These are phyloP conservation scores for Lactifluus pinguis DNA, from an alignment of 768 basidiomycete genomes.

Conservation along the genomic window DNA sequence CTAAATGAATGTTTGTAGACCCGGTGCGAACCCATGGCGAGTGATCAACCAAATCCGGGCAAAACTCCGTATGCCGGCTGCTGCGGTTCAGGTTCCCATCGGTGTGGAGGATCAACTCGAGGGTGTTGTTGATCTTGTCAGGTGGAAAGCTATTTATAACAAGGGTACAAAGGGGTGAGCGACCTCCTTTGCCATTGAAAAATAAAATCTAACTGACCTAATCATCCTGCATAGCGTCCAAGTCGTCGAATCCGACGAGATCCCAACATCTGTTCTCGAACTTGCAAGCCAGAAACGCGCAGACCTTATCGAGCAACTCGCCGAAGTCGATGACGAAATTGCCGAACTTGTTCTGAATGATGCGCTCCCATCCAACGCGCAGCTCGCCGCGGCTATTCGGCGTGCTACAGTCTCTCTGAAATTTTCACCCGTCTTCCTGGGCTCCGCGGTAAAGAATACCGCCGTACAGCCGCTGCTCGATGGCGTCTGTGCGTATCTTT, in stretches of 20 bases:
- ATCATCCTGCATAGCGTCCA: slow-evolving; percentile 41
- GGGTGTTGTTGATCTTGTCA: slow-evolving; percentile 90
- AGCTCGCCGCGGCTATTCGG: slow-evolving; percentile 79
- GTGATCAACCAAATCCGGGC: slow-evolving; percentile 86
- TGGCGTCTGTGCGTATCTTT: slow-evolving; percentile 92
- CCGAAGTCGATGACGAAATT: slow-evolving; percentile 94
- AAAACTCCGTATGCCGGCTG: slow-evolving; percentile 87
- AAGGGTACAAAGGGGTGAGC: slow-evolving; percentile 88
- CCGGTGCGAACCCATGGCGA: slow-evolving; percentile 95
- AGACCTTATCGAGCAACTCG: slow-evolving; percentile 90
- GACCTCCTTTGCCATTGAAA: not conserved
- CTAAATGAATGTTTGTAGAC: slow-evolving; percentile 35
- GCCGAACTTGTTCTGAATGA: slow-evolving; percentile 88
- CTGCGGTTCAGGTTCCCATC: slow-evolving; percentile 94
- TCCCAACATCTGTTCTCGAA: slow-evolving; percentile 65
- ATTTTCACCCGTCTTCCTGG: slow-evolving; percentile 95
- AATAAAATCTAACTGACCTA: not conserved
- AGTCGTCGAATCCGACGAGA: slow-evolving; percentile 77
- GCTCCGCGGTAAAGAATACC: slow-evolving; percentile 96
- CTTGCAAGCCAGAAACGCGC: slow-evolving; percentile 76
- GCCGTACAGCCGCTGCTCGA: slow-evolving; percentile 90
- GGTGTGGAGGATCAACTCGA: slow-evolving; percentile 79
- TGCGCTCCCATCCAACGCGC: slow-evolving; percentile 56
- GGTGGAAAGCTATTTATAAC: slow-evolving; percentile 93
- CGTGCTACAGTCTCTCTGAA: slow-evolving; percentile 81